These are phyloP conservation scores for Alternaria brassicae DNA, from an alignment of 2,329 filamentous ascomycete species.

Conservation along the genomic window DNA sequence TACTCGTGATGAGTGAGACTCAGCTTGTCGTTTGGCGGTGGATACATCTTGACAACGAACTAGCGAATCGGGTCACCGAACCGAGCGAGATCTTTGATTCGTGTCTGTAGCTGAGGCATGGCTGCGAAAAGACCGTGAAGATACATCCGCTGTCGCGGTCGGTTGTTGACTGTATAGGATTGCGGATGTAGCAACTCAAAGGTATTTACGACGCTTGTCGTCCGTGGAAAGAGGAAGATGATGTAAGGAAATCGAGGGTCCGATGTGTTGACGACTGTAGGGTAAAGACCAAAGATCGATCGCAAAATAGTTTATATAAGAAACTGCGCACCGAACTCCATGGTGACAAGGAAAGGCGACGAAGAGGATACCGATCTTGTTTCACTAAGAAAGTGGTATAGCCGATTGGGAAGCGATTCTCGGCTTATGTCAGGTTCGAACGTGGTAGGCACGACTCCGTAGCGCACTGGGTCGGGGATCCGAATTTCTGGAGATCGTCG, in stretches of 20 bases:
- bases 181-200: not conserved
- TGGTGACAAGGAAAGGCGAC: too few relatives aligned
- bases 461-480: not conserved
- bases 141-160: too few relatives aligned
- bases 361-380: too few relatives aligned
- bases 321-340: not conserved
- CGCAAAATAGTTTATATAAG: not conserved
- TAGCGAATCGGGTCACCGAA: not conserved
- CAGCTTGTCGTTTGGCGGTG: not conserved
- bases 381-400: not conserved
- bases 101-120: too few relatives aligned
- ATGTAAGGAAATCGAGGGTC: not conserved
- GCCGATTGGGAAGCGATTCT: not conserved
- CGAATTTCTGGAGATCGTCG: not conserved
- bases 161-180: not conserved
- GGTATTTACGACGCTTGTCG: not conserved
- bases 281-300: not conserved
- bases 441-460: accelerated
- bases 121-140: too few relatives aligned
- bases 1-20: not conserved
- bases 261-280: not conserved
- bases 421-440: not conserved
- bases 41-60: not conserved
- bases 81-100: too few relatives aligned
- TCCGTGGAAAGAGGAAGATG: not conserved